Evolutionary conservation across 2,329 filamentous ascomycete species (phyloP).

Genomic region (Calycina herbarum): DNA sequence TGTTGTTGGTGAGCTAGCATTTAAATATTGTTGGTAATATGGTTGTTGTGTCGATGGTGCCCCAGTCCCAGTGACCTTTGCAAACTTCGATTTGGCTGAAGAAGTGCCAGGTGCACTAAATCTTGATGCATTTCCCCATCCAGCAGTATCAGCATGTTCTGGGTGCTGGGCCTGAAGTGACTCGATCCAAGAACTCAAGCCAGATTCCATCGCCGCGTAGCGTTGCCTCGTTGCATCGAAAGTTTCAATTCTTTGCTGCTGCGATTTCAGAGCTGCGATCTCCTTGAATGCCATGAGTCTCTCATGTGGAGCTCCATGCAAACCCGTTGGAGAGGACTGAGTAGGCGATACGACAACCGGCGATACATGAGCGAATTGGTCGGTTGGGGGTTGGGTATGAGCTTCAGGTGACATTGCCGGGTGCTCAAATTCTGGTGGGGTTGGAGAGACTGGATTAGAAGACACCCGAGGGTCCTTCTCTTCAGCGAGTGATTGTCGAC

Average conservation of each 20-base stretch:
- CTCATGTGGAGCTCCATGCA: neutral
- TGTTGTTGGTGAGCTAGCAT: slow-evolving; percentile 44
- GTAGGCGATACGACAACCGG: slow-evolving; percentile 21
- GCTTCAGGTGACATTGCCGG: slow-evolving; percentile 33
- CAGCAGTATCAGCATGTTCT: slow-evolving; percentile 46
- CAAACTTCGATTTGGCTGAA: slow-evolving; percentile 28
- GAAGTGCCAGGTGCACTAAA: slow-evolving; percentile 18
- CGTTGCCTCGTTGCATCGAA: slow-evolving; percentile 72
- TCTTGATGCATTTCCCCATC: slow-evolving; percentile 23
- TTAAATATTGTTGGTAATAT: slow-evolving; percentile 58
- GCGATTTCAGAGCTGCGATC: slow-evolving; percentile 68
- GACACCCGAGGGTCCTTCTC: slow-evolving; percentile 45
- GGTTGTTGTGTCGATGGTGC: slow-evolving; percentile 43
- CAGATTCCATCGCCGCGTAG: slow-evolving; percentile 72
- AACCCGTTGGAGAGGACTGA: neutral
- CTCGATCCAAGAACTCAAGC: slow-evolving; percentile 62
- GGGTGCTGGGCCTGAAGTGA: slow-evolving; percentile 47
- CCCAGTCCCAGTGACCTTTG: slow-evolving; percentile 22
- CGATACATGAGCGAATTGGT: slow-evolving; percentile 16
- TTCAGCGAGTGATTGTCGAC: slow-evolving; percentile 44
- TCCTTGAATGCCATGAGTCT: slow-evolving; percentile 60
- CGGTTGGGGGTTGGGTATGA: slow-evolving; percentile 21
- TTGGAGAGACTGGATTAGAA: slow-evolving; percentile 40
- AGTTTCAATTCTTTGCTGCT: slow-evolving; percentile 68
- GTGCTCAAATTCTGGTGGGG: slow-evolving; percentile 43